Evolutionary conservation across 2,329 filamentous ascomycete species (phyloP), one percentile per base, ranked within the genome.

Genomic region (Botrytis byssoidea): DNA sequence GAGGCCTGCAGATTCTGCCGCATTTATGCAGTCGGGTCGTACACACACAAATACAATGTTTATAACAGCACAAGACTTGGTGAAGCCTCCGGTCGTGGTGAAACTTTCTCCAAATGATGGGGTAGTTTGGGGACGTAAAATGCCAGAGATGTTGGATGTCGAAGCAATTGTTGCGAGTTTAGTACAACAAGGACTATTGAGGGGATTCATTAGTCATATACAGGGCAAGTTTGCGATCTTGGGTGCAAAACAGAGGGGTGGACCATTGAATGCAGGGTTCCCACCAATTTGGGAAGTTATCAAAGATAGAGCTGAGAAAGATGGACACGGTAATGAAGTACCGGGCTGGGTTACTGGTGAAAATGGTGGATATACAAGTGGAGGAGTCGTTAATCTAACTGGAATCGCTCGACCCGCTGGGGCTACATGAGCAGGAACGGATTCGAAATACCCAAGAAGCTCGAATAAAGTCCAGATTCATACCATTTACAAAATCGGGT

Each of bases 171-270:
- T 97, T 20, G 89, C 92, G 0, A 91, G 91, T 18, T 87, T 98
- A 20, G 88, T 97, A 32, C 89, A 92, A 68, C 93, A 97, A 82
- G 93, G 92, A 0, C 85, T 97, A 37, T 86, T 98, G 80, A 90
- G 91, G 77, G 95, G 95, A 2, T 98, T 95, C 79, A 88, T 98
- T 42, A 93, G 92, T 25, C 93, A 97, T 79, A 88, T 88, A 40
- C 90, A 91, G 79, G 88, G 88, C 61, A 90, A 92, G 67, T 94
- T 98, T 79, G 94, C 94, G 20, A 93, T 98, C 61, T 89, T 92
- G 70, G 94, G 95, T 4, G 90, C 92, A 37, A 92, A 91, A 84
- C 87, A 87, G 74, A 88, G 87, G 76, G 88, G 88, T 7, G 87
- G 89, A 37, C 87, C 91, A 0, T 82, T 93, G 32, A 85, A 85